Conservation (phyloP, 306 rosid genomes). For the Amphicarpaea edgeworthii region DNA sequence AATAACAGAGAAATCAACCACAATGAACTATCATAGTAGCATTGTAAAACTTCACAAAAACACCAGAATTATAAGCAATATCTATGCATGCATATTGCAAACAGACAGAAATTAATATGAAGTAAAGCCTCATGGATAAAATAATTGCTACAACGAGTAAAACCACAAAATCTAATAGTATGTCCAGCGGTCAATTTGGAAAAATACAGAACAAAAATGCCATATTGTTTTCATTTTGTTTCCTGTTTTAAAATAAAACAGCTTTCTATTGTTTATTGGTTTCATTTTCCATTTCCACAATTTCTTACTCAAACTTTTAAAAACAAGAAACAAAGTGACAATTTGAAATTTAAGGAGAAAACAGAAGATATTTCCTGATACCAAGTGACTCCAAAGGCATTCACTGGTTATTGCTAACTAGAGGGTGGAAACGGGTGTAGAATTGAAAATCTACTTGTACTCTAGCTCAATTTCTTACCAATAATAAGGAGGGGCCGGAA, state of each 20-base stretch:
- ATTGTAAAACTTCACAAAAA: slow-evolving; percentile 40
- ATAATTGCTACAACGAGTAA: slow-evolving; percentile 21
- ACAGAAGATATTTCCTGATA: background rate
- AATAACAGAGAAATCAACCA: slow-evolving; percentile 44
- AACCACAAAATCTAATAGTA: slow-evolving; percentile 11
- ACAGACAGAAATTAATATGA: slow-evolving; percentile 16
- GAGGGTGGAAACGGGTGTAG: slow-evolving; percentile 10
- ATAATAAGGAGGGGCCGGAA: background rate
- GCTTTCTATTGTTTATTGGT: background rate
- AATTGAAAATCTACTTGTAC: slow-evolving; percentile 14
- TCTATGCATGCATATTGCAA: background rate
- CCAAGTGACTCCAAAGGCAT: background rate
- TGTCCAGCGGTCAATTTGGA: too few species aligned
- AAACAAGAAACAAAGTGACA: background rate
- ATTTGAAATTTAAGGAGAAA: background rate
- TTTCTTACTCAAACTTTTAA: background rate
- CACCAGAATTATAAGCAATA: slow-evolving; percentile 12
- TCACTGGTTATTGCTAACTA: background rate
- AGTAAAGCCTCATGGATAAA: background rate
- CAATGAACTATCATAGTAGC: slow-evolving; percentile 18
- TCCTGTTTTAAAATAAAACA: background rate
- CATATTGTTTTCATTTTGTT: background rate
- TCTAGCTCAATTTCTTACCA: slow-evolving; percentile 3
- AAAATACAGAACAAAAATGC: background rate
- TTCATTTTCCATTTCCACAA: background rate